Percentiles rank a stretch among this genome's conserved stretches.
Evolutionary conservation across 768 basidiomycete genomes (phyloP).

Genomic region (Gymnopilus junonius): DNA sequence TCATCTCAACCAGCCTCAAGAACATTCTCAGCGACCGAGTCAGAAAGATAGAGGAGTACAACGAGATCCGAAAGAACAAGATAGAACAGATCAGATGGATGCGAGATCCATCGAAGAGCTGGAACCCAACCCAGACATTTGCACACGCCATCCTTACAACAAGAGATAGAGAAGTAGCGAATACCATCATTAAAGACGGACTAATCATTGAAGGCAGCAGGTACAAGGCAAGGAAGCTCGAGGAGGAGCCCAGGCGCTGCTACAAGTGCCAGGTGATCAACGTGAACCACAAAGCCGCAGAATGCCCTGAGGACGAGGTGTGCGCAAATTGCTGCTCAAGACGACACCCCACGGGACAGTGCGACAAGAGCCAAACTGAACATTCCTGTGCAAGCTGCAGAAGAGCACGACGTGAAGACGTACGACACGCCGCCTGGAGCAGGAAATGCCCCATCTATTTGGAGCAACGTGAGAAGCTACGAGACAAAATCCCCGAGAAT

Average conservation of each 20-base stretch:
- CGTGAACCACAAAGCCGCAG: constrained; percentile 7
- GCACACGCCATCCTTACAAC: constrained; percentile 11
- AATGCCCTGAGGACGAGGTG: constrained; percentile 1
- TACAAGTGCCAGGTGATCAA: constrained; percentile 14
- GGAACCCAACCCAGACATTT: background rate
- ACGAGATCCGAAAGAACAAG: background rate
- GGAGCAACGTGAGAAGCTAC: background rate
- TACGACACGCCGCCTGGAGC: constrained; percentile 10
- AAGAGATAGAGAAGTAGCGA: background rate
- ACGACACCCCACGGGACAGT: constrained; percentile 4
- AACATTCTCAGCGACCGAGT: background rate
- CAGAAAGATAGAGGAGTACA: constrained; percentile 5
- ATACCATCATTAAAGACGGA: constrained; percentile 2
- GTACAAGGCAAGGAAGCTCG: constrained; percentile 5
- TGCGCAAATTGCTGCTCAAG: constrained; percentile 14
- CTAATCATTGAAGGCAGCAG: constrained; percentile 10
- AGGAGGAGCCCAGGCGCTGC: constrained; percentile 13
- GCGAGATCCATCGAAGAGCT: constrained; percentile 9
- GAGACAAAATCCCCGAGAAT: constrained; percentile 10
- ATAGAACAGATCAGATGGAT: constrained; percentile 10
- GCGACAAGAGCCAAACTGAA: background rate
- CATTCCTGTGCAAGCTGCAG: no score
- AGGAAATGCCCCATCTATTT: constrained; percentile 9
- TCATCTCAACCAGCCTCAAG: background rate
- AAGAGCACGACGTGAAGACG: no score